Evolutionary conservation across 2,329 filamentous ascomycete species (phyloP), one percentile per base, ranked within the genome.

Genomic region (Gnomoniopsis smithogilvyi): DNA sequence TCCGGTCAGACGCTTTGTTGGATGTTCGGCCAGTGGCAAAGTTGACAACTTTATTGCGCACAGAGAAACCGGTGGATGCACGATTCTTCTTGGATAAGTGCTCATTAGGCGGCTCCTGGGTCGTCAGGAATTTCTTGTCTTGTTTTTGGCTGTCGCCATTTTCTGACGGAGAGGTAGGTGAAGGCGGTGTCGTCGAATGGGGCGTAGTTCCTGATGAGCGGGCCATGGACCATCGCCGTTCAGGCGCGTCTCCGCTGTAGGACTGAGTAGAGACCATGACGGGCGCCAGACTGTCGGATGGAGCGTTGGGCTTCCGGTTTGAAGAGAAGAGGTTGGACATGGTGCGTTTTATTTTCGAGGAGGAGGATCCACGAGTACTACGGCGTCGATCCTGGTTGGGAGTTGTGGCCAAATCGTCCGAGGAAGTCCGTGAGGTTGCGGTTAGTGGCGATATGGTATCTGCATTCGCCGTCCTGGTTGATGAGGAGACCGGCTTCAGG

Each of bases 11-110:
- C 50, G 61, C 64, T 50, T 67, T 63, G 54, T 66, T 63, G 63
- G 72, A 65, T 45, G 47, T 62, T 21, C 46, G 53, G 57, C 61
- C 67, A 60, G 58, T 70, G 43, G 73, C 74, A 60, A 83, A 82
- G 64, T 80, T 79, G 54, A 82, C 75, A 15, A 74, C 76, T 17
- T 76, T 77, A 21, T 75, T 74, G 46, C 80, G 78, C 2, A 85
- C 64, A 10, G 72, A 75, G 22, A 84, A 67, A 24, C 80, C 80
- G 6, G 82, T 85, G 2, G 76, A 74, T 6, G 80, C 75, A 17
- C 81, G 78, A 59, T 74, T 74, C 70, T 84, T 86, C 66, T 78
- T 80, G n/a, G 69, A 66, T 22, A 77, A 64, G 52, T 82, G 80
- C 60, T 81, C 80, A 3, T 73, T 71, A 2, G 75, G 67, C 21